Percentiles rank a stretch among this genome's conserved stretches.
phyloP scores from a whole-genome alignment of 1,284 basidiomycete genomes.

The Heterobasidion irregulare region DNA sequence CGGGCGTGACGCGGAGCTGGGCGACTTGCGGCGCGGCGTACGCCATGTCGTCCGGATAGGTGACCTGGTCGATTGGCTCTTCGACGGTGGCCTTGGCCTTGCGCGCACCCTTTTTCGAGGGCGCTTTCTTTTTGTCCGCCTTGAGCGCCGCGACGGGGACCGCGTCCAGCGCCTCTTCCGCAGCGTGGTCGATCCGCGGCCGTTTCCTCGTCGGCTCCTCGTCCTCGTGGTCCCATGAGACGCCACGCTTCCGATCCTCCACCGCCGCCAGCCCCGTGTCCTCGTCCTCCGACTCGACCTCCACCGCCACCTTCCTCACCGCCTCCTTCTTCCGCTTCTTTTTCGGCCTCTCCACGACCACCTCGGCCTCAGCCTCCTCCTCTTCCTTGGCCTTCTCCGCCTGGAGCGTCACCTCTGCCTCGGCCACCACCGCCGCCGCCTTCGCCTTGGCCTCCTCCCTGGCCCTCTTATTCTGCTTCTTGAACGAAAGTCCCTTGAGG shows the following conservation, averaged over 20 bases:
- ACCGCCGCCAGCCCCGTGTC: conserved; percentile 14
- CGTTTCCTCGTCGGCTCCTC: conserved; percentile 26
- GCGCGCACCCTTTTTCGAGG: conserved; percentile 22
- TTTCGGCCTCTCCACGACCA: conserved; percentile 11
- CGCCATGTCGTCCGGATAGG: conserved; percentile 40
- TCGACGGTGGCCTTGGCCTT: conserved; percentile 22
- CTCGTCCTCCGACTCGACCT: conserved; percentile 39
- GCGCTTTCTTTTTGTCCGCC: conserved; percentile 29
- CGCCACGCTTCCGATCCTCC: conserved; percentile 18
- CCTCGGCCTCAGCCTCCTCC: conserved; percentile 12
- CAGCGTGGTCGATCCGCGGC: conserved; percentile 17
- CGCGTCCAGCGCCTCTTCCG: conserved; percentile 15
- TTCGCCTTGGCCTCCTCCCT: conserved; percentile 18
- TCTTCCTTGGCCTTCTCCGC: conserved; percentile 11
- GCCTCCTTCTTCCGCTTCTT: conserved; percentile 18
- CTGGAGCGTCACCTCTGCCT: conserved; percentile 14
- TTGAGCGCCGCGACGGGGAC: conserved; percentile 10
- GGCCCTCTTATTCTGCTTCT: conserved; percentile 46
- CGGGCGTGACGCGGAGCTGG: conserved; percentile 39
- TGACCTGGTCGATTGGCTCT: conserved; percentile 35
- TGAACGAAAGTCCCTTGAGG: conserved; percentile 62
- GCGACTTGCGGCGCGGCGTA: conserved; percentile 42
- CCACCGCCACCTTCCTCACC: conserved; percentile 21
- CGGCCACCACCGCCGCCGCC: conserved; percentile 21
- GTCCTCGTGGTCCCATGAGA: conserved; percentile 19